Conservation (phyloP, 768 basidiomycete species). For the Gloeophyllum trabeum region DNA sequence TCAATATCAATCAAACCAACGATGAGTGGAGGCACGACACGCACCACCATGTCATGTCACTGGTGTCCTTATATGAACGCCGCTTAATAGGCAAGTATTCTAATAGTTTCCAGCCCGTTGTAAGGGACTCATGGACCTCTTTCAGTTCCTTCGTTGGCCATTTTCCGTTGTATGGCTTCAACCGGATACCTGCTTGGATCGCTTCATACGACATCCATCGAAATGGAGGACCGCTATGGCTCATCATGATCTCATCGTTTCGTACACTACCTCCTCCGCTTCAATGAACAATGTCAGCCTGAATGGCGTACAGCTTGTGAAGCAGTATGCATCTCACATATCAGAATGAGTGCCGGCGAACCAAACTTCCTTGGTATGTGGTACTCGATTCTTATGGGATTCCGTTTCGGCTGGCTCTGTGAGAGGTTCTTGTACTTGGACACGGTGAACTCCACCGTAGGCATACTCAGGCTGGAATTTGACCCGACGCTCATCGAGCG, state of each 20-base stretch:
- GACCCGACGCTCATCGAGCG: constrained; percentile 34
- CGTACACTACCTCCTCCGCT: neutral
- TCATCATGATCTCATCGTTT: neutral
- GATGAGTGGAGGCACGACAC: neutral
- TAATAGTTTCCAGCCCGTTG: neutral
- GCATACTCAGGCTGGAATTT: constrained; percentile 35
- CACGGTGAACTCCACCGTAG: constrained; percentile 18
- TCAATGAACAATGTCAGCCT: neutral
- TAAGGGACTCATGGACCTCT: neutral
- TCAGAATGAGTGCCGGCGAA: constrained; percentile 29
- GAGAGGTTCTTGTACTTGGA: too few species aligned
- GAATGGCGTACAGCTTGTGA: neutral
- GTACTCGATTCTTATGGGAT: too few species aligned
- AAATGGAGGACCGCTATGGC: neutral
- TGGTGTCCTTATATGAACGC: neutral
- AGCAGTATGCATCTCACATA: constrained; percentile 25
- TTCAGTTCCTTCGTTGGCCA: neutral
- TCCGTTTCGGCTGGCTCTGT: too few species aligned
- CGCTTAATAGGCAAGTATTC: constrained; percentile 3
- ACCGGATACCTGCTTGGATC: neutral
- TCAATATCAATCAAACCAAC: neutral
- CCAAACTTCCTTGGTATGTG: constrained; percentile 28
- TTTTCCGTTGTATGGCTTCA: neutral
- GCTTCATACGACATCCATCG: neutral
- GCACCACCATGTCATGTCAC: neutral